A percentile compares a stretch with the other conserved stretches of the same genome.
Evolutionary conservation across 164 flowering plant genomes (phyloP).

Genomic region (Taxillus chinensis): DNA sequence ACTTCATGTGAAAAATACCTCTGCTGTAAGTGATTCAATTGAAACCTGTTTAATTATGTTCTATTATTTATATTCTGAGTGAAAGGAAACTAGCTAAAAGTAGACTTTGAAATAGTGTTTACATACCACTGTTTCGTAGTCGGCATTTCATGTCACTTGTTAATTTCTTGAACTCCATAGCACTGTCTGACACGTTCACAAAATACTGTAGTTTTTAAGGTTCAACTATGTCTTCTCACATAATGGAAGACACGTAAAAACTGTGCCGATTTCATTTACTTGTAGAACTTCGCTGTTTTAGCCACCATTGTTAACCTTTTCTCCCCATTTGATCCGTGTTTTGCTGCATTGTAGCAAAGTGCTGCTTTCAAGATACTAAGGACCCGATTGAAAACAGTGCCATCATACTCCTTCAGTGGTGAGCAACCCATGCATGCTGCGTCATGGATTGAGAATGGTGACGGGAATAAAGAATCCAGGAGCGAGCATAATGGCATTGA

Average conservation of each 20-base stretch:
- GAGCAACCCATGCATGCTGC: slow-evolving; percentile 37
- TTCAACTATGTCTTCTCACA: no score
- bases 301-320: background rate
- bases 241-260: background rate
- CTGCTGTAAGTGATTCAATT: no score
- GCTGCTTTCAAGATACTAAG: slow-evolving; percentile 77
- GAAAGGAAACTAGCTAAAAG: no score
- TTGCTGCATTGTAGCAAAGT: slow-evolving; percentile 71
- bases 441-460: slow-evolving; percentile 49
- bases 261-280: background rate
- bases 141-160: background rate
- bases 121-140: no score
- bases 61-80: no score
- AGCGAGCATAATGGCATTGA: slow-evolving; percentile 51
- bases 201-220: background rate
- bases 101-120: no score
- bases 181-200: background rate
- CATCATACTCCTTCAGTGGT: slow-evolving; percentile 50
- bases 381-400: slow-evolving; percentile 77
- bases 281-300: background rate
- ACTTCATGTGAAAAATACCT: no score
- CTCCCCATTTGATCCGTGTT: slow-evolving; percentile 8
- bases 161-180: no score
- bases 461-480: slow-evolving; percentile 28
- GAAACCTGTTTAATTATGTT: no score